Conservation (phyloP, 805 yeast species). For the Hanseniaspora nectarophila region DNA sequence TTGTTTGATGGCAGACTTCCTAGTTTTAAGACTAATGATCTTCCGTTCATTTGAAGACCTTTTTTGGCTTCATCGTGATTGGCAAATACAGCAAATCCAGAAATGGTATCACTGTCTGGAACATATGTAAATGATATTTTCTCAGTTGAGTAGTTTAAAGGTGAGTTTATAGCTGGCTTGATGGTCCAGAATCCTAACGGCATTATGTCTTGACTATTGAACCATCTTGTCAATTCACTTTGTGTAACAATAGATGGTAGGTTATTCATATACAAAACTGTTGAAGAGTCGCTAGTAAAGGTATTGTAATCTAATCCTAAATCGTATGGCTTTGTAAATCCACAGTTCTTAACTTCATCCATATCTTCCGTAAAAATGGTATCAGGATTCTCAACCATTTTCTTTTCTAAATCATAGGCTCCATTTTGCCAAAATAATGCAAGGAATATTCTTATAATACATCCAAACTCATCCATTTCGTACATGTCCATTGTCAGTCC, state of each 20-base stretch:
- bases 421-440: slow-evolving; percentile 13
- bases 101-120: slow-evolving; percentile 39
- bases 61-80: slow-evolving; percentile 80
- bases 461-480: slow-evolving; percentile 16
- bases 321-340: slow-evolving; percentile 68
- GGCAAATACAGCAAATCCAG: slow-evolving; percentile 78
- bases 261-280: slow-evolving; percentile 68
- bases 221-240: slow-evolving; percentile 83
- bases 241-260: slow-evolving; percentile 80
- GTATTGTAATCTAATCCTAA: slow-evolving; percentile 57
- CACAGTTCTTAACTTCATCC: slow-evolving; percentile 24
- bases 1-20: slow-evolving; percentile 23
- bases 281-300: slow-evolving; percentile 60
- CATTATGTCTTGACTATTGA: slow-evolving; percentile 71
- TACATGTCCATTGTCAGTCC: slow-evolving; percentile 15
- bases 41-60: slow-evolving; percentile 66
- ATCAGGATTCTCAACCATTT: neutral
- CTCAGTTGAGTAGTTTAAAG: slow-evolving; percentile 16
- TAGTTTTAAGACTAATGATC: slow-evolving; percentile 28
- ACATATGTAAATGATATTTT: slow-evolving; percentile 21
- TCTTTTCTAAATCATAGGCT: slow-evolving; percentile 3
- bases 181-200: slow-evolving; percentile 86
- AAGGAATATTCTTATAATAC: slow-evolving; percentile 14
- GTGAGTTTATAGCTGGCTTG: slow-evolving; percentile 37
- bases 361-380: neutral